phyloP scores from a whole-genome alignment of 2,329 filamentous ascomycete genomes.

The Teratosphaeria destructans region DNA sequence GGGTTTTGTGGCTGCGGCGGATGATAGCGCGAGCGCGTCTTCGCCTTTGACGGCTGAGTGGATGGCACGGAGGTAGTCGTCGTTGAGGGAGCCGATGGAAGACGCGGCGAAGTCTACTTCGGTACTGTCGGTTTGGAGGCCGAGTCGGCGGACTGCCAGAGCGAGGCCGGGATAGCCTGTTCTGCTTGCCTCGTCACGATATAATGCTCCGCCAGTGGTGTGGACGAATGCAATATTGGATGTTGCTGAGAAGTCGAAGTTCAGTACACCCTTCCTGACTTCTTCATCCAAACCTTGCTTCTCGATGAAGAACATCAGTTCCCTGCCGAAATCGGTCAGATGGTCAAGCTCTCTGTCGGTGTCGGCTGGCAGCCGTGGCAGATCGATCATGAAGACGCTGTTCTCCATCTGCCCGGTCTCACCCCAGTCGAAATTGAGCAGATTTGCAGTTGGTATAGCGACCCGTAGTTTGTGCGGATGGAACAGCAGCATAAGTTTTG shows the following conservation, averaged over 20 bases:
- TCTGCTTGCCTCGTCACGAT: constrained; percentile 28
- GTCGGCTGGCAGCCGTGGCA: constrained; percentile 48
- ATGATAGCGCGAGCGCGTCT: constrained; percentile 11
- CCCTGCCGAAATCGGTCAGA: constrained; percentile 52
- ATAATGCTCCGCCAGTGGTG: constrained; percentile 46
- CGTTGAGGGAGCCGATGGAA: constrained; percentile 68
- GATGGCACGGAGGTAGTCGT: constrained; percentile 52
- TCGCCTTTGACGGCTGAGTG: constrained; percentile 48
- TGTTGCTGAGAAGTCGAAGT: constrained; percentile 75
- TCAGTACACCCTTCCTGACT: constrained; percentile 57
- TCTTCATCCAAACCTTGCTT: constrained; percentile 55
- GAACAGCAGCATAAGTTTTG: constrained; percentile 85
- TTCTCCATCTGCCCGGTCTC: constrained; percentile 80
- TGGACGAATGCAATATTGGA: constrained; percentile 68
- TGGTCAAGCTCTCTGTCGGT: constrained; percentile 19
- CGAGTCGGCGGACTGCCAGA: constrained; percentile 52
- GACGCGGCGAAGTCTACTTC: constrained; percentile 61
- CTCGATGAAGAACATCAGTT: constrained; percentile 59
- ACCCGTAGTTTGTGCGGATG: constrained; percentile 63
- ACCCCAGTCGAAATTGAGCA: constrained; percentile 82
- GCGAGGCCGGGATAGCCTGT: constrained; percentile 70
- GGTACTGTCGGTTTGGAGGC: constrained; percentile 35
- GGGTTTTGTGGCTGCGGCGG: constrained; percentile 7
- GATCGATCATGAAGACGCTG: constrained; percentile 81
- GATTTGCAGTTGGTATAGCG: constrained; percentile 77